phyloP scores from a whole-genome alignment of 768 basidiomycete species.

The Xanthoconium stramineum region DNA sequence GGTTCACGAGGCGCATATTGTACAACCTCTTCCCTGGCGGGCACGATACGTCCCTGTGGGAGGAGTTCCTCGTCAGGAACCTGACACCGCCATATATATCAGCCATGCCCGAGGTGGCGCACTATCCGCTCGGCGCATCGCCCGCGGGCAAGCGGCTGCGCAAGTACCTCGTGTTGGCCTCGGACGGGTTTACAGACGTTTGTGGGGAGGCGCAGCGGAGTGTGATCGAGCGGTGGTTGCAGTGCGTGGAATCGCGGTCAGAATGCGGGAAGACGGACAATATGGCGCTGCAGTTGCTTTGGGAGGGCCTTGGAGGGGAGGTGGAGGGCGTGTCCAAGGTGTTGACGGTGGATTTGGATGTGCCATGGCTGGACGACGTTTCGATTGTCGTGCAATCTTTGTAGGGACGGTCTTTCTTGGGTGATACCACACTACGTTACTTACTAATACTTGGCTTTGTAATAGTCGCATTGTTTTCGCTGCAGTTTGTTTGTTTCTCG shows the following conservation, averaged over 20 bases:
- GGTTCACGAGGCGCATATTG: slow-evolving; percentile 61
- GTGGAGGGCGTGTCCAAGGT: slow-evolving; percentile 50
- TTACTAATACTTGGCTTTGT: too few relatives aligned
- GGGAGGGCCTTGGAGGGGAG: slow-evolving; percentile 58
- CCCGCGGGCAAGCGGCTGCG: slow-evolving; percentile 29
- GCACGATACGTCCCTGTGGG: slow-evolving; percentile 60
- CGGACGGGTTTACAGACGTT: slow-evolving; percentile 64
- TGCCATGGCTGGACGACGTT: slow-evolving; percentile 67
- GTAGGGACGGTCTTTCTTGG: slow-evolving; percentile 18
- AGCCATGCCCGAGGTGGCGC: slow-evolving; percentile 59
- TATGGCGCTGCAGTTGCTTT: slow-evolving; percentile 56
- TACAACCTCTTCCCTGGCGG: slow-evolving; percentile 65
- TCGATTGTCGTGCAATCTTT: slow-evolving; percentile 61
- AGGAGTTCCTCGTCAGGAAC: slow-evolving; percentile 62
- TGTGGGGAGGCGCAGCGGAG: slow-evolving; percentile 48
- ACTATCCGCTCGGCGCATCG: slow-evolving; percentile 43
- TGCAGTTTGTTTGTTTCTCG: background rate
- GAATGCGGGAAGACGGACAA: slow-evolving; percentile 31
- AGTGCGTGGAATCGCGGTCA: slow-evolving; percentile 35
- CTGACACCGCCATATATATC: slow-evolving; percentile 65
- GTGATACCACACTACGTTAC: background rate
- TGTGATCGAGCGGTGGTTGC: slow-evolving; percentile 53
- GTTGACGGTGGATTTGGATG: slow-evolving; percentile 62
- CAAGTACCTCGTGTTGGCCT: slow-evolving; percentile 60
- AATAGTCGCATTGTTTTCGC: background rate